A percentile compares a stretch with the other conserved stretches of the same genome.
Conservation (phyloP, 2,329 filamentous ascomycete species). For the Tolypocladium inflatum region DNA sequence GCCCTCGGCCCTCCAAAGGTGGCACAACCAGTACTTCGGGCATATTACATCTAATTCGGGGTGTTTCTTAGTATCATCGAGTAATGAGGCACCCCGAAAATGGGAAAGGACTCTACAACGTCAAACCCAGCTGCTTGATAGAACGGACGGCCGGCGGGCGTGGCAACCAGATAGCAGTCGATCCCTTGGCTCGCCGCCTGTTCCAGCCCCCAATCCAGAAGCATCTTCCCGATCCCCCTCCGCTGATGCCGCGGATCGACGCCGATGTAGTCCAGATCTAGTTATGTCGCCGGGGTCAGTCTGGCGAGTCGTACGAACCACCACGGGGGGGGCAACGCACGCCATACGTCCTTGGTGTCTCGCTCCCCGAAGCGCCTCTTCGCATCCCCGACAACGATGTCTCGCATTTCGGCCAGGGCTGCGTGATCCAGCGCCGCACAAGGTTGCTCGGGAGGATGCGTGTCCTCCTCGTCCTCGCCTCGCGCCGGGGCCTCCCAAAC, state of each 20-base stretch:
- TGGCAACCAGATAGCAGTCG: slow-evolving; percentile 7
- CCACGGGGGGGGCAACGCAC: slow-evolving; percentile 2
- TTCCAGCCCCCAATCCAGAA: slow-evolving; percentile 8
- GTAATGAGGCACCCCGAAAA: slow-evolving; percentile 5
- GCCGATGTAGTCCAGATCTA: slow-evolving; percentile 9
- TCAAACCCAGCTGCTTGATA: slow-evolving; percentile 5
- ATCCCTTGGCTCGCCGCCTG: slow-evolving; percentile 4
- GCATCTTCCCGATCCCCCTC: slow-evolving; percentile 7
- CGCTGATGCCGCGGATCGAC: slow-evolving; percentile 8
- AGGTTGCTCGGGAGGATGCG: not conserved
- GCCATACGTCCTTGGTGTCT: slow-evolving; percentile 7
- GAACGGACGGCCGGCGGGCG: slow-evolving; percentile 4
- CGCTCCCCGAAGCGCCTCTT: slow-evolving; percentile 6
- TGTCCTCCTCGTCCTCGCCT: not conserved
- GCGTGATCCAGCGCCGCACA: slow-evolving; percentile 4
- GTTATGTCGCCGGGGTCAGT: not conserved
- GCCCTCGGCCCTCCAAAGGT: too few species aligned
- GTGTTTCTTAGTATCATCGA: slow-evolving; percentile 2
- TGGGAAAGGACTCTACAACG: slow-evolving; percentile 1
- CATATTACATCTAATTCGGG: too few species aligned
- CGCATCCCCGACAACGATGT: slow-evolving; percentile 3
- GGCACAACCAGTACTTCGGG: too few species aligned
- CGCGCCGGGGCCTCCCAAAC: slow-evolving; percentile 4
- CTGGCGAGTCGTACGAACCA: not conserved
- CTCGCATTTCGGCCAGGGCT: slow-evolving; percentile 2